These are phyloP conservation scores for Wickerhamomyces bisporus DNA, from an alignment of 805 yeast genomes.

Conservation along the genomic window DNA sequence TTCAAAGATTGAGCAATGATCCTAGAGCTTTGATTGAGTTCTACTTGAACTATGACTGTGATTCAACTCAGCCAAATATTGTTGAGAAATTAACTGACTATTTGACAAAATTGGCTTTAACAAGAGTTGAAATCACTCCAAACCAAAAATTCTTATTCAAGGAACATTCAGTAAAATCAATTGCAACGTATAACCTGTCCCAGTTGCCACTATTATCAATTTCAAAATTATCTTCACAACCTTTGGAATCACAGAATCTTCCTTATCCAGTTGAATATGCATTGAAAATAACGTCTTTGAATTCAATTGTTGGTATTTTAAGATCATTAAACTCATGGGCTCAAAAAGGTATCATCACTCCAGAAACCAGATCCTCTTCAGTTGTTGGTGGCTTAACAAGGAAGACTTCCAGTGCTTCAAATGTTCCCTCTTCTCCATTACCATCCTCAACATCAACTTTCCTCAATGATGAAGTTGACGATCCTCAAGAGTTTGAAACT, in stretches of 20 bases:
- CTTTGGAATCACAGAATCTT: constrained; percentile 40
- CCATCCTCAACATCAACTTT: constrained; percentile 3
- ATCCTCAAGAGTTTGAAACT: constrained; percentile 79
- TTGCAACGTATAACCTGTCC: constrained; percentile 69
- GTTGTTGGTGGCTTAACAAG: constrained; percentile 12
- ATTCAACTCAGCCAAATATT: constrained; percentile 69
- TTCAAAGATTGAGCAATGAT: constrained; percentile 79
- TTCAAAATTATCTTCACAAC: constrained; percentile 45
- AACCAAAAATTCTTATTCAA: constrained; percentile 56
- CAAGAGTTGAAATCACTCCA: constrained; percentile 66
- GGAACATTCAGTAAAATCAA: constrained; percentile 46
- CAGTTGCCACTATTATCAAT: constrained; percentile 76
- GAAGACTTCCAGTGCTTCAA: constrained; percentile 24
- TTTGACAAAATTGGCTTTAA: constrained; percentile 59
- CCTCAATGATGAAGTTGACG: constrained; percentile 44
- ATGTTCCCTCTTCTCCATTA: constrained; percentile 16
- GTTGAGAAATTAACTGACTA: constrained; percentile 81
- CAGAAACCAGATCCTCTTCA: constrained; percentile 20
- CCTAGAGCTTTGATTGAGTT: constrained; percentile 89
- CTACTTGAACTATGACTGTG: constrained; percentile 94
- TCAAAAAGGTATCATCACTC: constrained; percentile 47
- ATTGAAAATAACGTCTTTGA: constrained; percentile 74
- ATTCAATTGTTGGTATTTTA: constrained; percentile 75
- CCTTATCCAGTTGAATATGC: constrained; percentile 77
- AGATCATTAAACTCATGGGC: constrained; percentile 85